These are phyloP conservation scores for Fimicolochytrium jonesii DNA, from an alignment of 192 early-diverging fungal species.

Conservation along the genomic window DNA sequence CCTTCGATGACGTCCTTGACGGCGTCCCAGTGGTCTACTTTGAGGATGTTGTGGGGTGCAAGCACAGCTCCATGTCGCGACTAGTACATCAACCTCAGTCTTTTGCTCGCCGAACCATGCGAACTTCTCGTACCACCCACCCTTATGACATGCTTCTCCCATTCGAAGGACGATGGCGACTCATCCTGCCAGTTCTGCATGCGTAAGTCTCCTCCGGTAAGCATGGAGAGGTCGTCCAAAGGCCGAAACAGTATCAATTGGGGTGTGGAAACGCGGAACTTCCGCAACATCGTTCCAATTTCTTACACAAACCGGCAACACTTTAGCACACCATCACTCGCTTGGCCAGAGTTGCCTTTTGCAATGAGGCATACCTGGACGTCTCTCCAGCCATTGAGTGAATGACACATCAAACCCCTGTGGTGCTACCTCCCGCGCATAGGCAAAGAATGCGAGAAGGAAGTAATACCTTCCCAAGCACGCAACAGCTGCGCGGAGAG, in stretches of 20 bases:
- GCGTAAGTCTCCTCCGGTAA: slow-evolving; percentile 20
- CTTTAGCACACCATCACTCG: no score
- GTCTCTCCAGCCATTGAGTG: slow-evolving; percentile 26
- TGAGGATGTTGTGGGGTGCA: slow-evolving; percentile 54
- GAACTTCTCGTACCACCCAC: slow-evolving; percentile 27
- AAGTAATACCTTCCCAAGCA: slow-evolving; percentile 60
- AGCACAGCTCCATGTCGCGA: slow-evolving; percentile 52
- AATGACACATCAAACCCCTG: slow-evolving; percentile 11
- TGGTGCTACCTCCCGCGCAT: slow-evolving; percentile 37
- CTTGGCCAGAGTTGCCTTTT: no score
- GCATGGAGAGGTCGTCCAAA: slow-evolving; percentile 52
- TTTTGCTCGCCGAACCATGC: neutral
- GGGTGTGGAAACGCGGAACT: slow-evolving; percentile 38
- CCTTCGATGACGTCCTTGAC: slow-evolving; percentile 38
- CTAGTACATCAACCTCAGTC: slow-evolving; percentile 14
- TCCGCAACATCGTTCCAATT: slow-evolving; percentile 52
- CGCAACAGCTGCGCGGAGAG: slow-evolving; percentile 41
- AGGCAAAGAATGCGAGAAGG: slow-evolving; percentile 50
- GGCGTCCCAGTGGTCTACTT: slow-evolving; percentile 54
- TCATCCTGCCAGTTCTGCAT: neutral
- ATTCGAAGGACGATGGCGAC: slow-evolving; percentile 36
- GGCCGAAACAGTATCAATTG: slow-evolving; percentile 51
- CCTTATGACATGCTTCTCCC: slow-evolving; percentile 54
- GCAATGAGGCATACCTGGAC: slow-evolving; percentile 35
- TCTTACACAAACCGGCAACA: no score